Conservation (phyloP, 352 stramenopile species). For the Phytophthora megakarya region DNA sequence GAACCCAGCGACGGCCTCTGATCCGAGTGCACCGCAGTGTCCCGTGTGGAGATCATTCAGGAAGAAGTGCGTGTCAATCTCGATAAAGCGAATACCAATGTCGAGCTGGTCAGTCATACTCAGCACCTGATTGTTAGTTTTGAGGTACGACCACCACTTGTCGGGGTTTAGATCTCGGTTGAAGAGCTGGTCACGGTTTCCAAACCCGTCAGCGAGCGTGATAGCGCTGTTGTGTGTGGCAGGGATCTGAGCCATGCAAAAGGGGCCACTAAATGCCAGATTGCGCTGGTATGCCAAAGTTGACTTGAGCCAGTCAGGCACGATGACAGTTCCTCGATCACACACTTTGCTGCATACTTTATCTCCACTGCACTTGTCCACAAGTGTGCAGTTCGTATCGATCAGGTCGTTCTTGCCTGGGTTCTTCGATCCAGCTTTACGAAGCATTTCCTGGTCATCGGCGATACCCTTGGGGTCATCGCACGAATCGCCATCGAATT, state of each 20-base stretch:
- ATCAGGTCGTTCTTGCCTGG: constrained; percentile 50
- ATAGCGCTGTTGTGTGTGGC: constrained; percentile 77
- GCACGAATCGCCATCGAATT: constrained; percentile 48
- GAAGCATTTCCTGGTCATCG: constrained; percentile 26
- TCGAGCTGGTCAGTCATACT: constrained; percentile 69
- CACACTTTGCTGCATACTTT: constrained; percentile 58
- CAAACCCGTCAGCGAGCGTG: constrained; percentile 62
- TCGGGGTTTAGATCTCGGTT: constrained; percentile 47
- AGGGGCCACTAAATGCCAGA: constrained; percentile 42
- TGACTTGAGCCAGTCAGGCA: constrained; percentile 46
- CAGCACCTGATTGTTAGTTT: constrained; percentile 74
- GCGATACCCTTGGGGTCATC: constrained; percentile 41
- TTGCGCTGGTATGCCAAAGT: constrained; percentile 59
- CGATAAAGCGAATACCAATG: constrained; percentile 64
- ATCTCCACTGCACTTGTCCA: constrained; percentile 47
- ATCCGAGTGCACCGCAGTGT: constrained; percentile 59
- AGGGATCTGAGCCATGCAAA: constrained; percentile 62
- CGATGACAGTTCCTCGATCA: constrained; percentile 40
- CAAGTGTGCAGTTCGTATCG: constrained; percentile 44
- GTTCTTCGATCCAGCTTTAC: constrained; percentile 38
- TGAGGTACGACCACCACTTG: constrained; percentile 60
- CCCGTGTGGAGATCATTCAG: constrained; percentile 58
- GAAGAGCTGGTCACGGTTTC: constrained; percentile 70
- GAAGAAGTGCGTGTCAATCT: constrained; percentile 64
- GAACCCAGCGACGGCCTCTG: constrained; percentile 35